A percentile compares a stretch with the other conserved stretches of the same genome.
These are phyloP conservation scores for Jimgerdemannia lactiflua DNA, from an alignment of 192 early-diverging fungal genomes.

Conservation along the genomic window DNA sequence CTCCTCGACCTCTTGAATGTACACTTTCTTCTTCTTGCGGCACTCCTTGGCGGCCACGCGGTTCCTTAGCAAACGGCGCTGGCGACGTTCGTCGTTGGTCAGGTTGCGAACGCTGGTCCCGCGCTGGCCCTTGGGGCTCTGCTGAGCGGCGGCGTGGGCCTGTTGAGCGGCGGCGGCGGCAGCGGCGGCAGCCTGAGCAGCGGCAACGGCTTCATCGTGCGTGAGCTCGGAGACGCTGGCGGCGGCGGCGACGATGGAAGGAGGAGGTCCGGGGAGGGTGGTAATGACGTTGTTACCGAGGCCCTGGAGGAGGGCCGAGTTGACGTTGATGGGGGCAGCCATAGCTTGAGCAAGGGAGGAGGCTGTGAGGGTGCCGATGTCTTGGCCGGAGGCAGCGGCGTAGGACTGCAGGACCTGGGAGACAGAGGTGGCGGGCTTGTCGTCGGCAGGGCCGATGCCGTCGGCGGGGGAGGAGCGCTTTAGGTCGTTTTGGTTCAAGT, in stretches of 20 bases:
- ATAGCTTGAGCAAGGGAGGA: conserved; percentile 34
- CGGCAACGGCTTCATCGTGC: background rate
- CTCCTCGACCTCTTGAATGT: conserved; percentile 68
- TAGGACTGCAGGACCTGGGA: conserved; percentile 23
- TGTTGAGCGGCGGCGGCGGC: conserved; percentile 6
- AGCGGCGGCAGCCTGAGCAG: background rate
- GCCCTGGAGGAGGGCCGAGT: conserved; percentile 19
- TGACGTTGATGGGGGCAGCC: conserved; percentile 31
- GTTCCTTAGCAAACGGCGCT: conserved; percentile 73
- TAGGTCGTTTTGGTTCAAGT: no score
- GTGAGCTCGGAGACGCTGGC: background rate
- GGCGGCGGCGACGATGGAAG: background rate
- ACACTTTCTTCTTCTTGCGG: conserved; percentile 82
- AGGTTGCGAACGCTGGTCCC: conserved; percentile 28
- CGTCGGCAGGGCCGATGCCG: background rate
- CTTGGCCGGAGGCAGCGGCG: conserved; percentile 27
- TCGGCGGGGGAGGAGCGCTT: background rate
- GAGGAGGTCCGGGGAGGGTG: conserved; percentile 20
- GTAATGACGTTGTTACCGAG: conserved; percentile 29
- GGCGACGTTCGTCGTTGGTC: conserved; percentile 71
- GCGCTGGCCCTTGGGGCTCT: conserved; percentile 9
- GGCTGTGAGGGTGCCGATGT: conserved; percentile 22
- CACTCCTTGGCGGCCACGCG: conserved; percentile 82
- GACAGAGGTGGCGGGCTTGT: background rate
- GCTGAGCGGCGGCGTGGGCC: conserved; percentile 10